Base-by-base conservation (phyloP, 169 alveolate genomes). In the Perkinsus olseni region DNA sequence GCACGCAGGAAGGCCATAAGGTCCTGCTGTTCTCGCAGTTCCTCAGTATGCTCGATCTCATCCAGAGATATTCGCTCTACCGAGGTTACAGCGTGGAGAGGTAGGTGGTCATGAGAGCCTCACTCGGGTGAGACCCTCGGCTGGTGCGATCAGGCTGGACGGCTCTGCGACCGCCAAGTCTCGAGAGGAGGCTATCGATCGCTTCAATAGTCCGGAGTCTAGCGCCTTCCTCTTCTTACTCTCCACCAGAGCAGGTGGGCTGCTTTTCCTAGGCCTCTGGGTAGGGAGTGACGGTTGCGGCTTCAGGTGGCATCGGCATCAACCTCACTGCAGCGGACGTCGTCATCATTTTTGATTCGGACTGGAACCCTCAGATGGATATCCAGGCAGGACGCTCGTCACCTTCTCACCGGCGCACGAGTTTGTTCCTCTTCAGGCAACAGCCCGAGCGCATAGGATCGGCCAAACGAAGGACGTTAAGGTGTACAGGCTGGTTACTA, bases 281-380 rank as follows among this genome's bases (percentile, higher is more conserved):
- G 10, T 97, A 96, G 93, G 97, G 96, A 93, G 96, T 95, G 97
- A 97, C 97, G 31, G 94, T 96, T 74, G 97, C 97, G 34, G 96
- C 96, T 93, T 13, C 99, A 28, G 98, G 99, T 31, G 99, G 99
- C n/a, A 95, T 98, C 40, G 99, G 99, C 38, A 98, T 98, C 74
- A 98, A 98, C 95, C 96, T 98, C 91, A 98, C 99, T 24, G 97
- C 99, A 0, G 99, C 99, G 0, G 98, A 98, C 93, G 97, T 97
- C 1, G 99, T 98, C 48, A 97, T 98, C 39, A 97, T 98, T 38
- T 98, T 96, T 95, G 99, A 98, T 94, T 95, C 98, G 92, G 99
- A 98, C 95, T 98, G 99, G 99, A 98, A 98, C 94, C 99, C 99
- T 74, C 98, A 98, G 93, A 97, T 97, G 92, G 99, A 97, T 94